These are phyloP conservation scores for Didymella pomorum DNA, from an alignment of 2,329 filamentous ascomycete species.

Conservation along the genomic window DNA sequence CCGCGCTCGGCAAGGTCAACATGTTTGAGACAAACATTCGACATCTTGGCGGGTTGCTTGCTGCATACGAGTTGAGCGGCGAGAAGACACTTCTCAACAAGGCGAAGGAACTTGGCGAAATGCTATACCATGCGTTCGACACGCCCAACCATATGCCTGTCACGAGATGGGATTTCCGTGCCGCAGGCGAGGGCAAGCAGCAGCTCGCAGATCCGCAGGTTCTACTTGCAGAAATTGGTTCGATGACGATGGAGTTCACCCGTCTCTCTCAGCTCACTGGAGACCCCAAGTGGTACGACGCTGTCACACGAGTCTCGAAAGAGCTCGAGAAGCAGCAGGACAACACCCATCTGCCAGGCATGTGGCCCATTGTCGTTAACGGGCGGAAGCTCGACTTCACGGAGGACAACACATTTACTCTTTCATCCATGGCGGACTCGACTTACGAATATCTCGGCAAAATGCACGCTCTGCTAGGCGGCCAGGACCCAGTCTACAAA, in stretches of 20 bases:
- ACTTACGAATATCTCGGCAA: slow-evolving; percentile 54
- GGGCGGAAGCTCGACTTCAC: slow-evolving; percentile 53
- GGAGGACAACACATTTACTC: slow-evolving; percentile 46
- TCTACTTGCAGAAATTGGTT: slow-evolving; percentile 58
- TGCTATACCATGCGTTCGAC: slow-evolving; percentile 84
- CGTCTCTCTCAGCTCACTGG: slow-evolving; percentile 56
- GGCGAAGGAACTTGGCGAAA: slow-evolving; percentile 78
- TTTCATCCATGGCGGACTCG: slow-evolving; percentile 51
- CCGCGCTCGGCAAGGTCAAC: slow-evolving; percentile 53
- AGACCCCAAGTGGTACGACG: slow-evolving; percentile 58
- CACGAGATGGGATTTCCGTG: slow-evolving; percentile 55
- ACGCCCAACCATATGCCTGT: slow-evolving; percentile 92
- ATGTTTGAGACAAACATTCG: slow-evolving; percentile 68
- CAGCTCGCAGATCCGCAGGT: slow-evolving; percentile 53
- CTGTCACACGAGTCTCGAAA: slow-evolving; percentile 54
- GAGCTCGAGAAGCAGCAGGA: slow-evolving; percentile 54
- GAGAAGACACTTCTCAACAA: slow-evolving; percentile 78
- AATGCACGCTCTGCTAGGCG: slow-evolving; percentile 53
- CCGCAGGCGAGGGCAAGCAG: slow-evolving; percentile 47
- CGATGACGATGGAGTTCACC: slow-evolving; percentile 59
- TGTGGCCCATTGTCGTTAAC: slow-evolving; percentile 59
- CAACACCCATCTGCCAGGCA: slow-evolving; percentile 55
- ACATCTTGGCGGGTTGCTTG: slow-evolving; percentile 85
- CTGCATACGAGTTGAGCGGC: slow-evolving; percentile 85
- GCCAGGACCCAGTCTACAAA: slow-evolving; percentile 55